Base-by-base conservation (phyloP, 2,329 filamentous ascomycete genomes). In the Botryotinia calthae region DNA sequence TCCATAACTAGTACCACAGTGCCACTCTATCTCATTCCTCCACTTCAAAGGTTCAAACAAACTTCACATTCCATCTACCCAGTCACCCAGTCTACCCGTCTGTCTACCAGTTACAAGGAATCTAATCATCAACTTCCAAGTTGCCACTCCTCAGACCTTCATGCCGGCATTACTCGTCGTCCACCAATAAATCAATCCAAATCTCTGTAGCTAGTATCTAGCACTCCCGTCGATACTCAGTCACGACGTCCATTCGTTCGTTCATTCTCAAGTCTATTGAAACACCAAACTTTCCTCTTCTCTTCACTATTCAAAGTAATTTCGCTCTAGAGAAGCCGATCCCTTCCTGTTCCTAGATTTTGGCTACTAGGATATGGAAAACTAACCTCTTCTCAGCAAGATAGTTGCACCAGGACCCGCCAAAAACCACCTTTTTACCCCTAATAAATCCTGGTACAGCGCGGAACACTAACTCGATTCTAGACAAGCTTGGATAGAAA, bases 311-410 rank as follows among this genome's bases (percentile, higher is more conserved):
- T 28, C 51, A 16, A 56, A 56, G n/a, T 18, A 56, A 61, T n/a
- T 9, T 37, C 4, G 22, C 22, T 40, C 31, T n/a, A 44, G 28
- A 46, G n/a, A 22, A 64, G 61, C 40, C 22, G 61, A 64, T 64
- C 61, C 61, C n/a, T 64, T 64, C 61, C 61, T 64, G 61, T 64
- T 64, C 61, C 25, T 62, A 64, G 61, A 64, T 64, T 61, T 40
- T 40, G 8, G 12, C 18, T 56, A 18, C 51, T 56, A 56, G 51
- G 51, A 56, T 56, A 4, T 16, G n/a, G 51, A 31, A 56, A 56
- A 56, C 51, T 61, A 40, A 61, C 25, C 58, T n/a, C 58, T 40
- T 61, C 34, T 40, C 20, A 40, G 58, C 22, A 40, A 40, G 2
- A 34, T 59, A 37, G 56, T 37, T 16, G 1, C 31, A 22, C 34